Evolutionary conservation across 805 yeast genomes (phyloP), one percentile per base, ranked within the genome.

Genomic region (Naumovozyma dairenensis): DNA sequence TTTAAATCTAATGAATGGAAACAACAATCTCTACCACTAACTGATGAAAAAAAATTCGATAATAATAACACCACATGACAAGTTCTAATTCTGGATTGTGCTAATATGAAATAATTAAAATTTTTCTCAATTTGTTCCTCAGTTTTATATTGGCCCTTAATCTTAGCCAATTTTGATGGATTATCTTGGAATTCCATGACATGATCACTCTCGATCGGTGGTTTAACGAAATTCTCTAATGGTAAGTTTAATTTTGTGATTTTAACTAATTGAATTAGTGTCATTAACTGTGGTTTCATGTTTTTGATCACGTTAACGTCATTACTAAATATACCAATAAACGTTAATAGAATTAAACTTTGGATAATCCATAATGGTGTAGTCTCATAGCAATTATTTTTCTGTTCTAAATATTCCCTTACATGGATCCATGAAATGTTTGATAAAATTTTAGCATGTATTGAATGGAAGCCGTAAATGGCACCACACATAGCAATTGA

Each of bases 401-500:
- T 49, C 31, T 63, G 51, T 44, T 77, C 85, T 63, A 81, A 69
- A n/a, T 69, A 74, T 41, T 71, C 72, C 51, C 79, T 84, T 36
- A 80, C 74, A 44, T 78, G 74, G 38, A 65, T 74, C 53, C 83
- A 72, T 7, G 84, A 69, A 38, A 80, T 69, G 51, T 79, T 79
- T 54, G 79, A 80, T 36, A 81, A 57, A 5, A 80, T 64, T 45
- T 78, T 65, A 0, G 94, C 82, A 50, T 82, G 82, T 21, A 75
- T 62, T 16, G 84, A 80, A 48, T 82, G 86, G 59, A 80, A 83
- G 0, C 83, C 74, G 49, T 83, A 84, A 19, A 87, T 65, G 0
- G 96, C 94, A 28, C 96, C 96, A 36, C 86, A 72, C 13, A 94
- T 79, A 2, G 92, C 80, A 72, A 86, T 81, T 3, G 92, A 74